Percentiles rank a stretch among this genome's conserved stretches.
Conservation (phyloP, 192 early-diverging fungal species). For the Mycoemilia scoparia region DNA sequence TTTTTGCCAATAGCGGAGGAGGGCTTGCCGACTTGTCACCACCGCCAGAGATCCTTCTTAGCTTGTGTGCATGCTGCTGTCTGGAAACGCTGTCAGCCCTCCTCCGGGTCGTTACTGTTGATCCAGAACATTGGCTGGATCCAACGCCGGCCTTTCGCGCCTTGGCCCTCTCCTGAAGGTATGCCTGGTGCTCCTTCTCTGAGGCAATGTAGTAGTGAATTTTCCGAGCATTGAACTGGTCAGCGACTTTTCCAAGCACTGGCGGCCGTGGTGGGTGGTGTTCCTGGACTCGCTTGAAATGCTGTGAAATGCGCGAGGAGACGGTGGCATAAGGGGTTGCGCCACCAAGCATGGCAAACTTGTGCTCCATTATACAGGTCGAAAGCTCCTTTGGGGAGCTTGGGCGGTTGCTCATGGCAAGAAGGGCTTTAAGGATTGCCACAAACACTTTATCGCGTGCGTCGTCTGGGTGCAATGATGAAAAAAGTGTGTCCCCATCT, state of each 20-base stretch:
- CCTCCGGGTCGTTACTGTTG: too few species aligned
- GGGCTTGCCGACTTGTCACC: too few species aligned
- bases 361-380: conserved; percentile 56
- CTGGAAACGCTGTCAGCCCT: too few species aligned
- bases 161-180: too few species aligned
- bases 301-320: conserved; percentile 75
- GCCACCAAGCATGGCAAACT: conserved; percentile 62
- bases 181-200: conserved; percentile 19
- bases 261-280: conserved; percentile 55
- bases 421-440: conserved; percentile 65
- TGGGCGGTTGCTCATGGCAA: conserved; percentile 56
- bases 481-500: too few species aligned
- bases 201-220: conserved; percentile 60
- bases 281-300: conserved; percentile 65
- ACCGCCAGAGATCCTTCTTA: too few species aligned
- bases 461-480: conserved; percentile 54
- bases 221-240: conserved; percentile 49
- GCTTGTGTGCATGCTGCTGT: too few species aligned
- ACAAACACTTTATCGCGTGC: conserved; percentile 72
- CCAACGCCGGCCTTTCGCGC: too few species aligned
- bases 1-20: too few species aligned
- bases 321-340: conserved; percentile 77
- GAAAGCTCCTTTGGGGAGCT: conserved; percentile 67
- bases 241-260: conserved; percentile 46
- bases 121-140: too few species aligned